phyloP scores from a whole-genome alignment of 441 rosid genomes.

The Pelargonium citronellum region DNA sequence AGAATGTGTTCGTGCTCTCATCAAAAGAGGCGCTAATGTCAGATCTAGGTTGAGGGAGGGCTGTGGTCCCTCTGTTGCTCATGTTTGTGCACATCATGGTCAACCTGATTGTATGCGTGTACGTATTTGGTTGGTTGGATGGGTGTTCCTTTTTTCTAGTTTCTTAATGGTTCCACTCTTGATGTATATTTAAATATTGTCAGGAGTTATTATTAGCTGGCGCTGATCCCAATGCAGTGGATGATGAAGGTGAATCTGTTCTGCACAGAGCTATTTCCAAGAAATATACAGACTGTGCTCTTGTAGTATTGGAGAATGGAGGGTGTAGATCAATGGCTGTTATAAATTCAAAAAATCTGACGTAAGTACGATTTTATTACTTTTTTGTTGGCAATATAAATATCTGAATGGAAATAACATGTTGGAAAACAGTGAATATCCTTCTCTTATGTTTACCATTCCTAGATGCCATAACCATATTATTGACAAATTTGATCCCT shows the following conservation, averaged over 20 bases:
- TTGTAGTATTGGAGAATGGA: constrained; percentile 85
- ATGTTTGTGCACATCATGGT: constrained; percentile 98
- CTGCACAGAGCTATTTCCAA: constrained; percentile 86
- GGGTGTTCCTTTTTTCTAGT: constrained; percentile 11
- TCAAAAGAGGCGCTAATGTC: constrained; percentile 73
- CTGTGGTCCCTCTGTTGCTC: constrained; percentile 92
- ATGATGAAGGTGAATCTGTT: constrained; percentile 98
- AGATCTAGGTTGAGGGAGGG: constrained; percentile 89
- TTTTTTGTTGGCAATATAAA: constrained; percentile 4
- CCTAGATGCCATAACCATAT: not conserved
- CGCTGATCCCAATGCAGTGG: constrained; percentile 99
- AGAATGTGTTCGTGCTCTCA: constrained; percentile 85
- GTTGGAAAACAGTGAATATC: not conserved
- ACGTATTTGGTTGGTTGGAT: constrained; percentile 35
- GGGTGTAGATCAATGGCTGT: constrained; percentile 85
- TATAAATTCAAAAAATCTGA: constrained; percentile 65
- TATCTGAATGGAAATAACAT: not conserved
- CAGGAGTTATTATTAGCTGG: constrained; percentile 95
- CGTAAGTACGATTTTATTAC: constrained; percentile 44
- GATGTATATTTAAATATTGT: constrained; percentile 20
- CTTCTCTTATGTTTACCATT: not conserved
- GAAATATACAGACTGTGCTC: constrained; percentile 90
- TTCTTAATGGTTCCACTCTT: constrained; percentile 18
- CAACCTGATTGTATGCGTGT: constrained; percentile 99
- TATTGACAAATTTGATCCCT: not conserved